Percentiles rank a stretch among this genome's conserved stretches.
phyloP scores from a whole-genome alignment of 129 eudicot species.

The Flaveria brownii region DNA sequence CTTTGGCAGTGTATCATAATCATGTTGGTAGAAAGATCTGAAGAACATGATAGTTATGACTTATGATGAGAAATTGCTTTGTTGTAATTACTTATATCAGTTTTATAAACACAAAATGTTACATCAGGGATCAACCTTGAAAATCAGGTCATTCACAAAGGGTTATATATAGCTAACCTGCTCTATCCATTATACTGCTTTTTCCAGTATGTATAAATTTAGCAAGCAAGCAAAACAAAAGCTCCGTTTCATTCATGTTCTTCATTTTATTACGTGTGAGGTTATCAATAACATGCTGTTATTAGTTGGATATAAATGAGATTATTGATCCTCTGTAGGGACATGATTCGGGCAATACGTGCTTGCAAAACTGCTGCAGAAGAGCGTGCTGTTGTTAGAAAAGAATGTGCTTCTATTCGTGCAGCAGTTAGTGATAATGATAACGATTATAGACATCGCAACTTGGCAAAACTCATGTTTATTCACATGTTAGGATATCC shows the following conservation, averaged over 20 bases:
- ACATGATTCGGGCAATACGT: conserved; percentile 99
- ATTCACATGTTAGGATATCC: conserved; percentile 99
- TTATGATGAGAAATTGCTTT: not conserved
- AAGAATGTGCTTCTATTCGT: conserved; percentile 98
- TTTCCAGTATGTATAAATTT: not conserved
- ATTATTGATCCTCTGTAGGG: conserved; percentile 59
- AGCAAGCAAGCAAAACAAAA: conserved; percentile 12
- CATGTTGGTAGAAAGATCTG: not conserved
- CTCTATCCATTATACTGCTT: not conserved
- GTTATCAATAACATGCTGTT: conserved; percentile 19
- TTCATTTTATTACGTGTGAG: not conserved
- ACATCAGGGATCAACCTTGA: conserved; percentile 7
- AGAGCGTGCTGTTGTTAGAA: conserved; percentile 98
- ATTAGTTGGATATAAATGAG: conserved; percentile 23
- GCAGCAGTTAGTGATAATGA: conserved; percentile 95
- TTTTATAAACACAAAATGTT: not conserved
- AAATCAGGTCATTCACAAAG: conserved; percentile 19
- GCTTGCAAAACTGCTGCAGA: conserved; percentile 99
- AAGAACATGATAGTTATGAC: conserved; percentile 23
- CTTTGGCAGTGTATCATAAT: conserved; percentile 10
- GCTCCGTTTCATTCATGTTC: not conserved
- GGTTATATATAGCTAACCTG: conserved; percentile 10
- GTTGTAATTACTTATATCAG: not conserved
- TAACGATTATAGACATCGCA: conserved; percentile 87
- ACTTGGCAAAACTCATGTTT: conserved; percentile 99